A percentile compares a stretch with the other conserved stretches of the same genome.
Evolutionary conservation across 768 basidiomycete genomes (phyloP).

Genomic region (Rhodotorula diobovata): DNA sequence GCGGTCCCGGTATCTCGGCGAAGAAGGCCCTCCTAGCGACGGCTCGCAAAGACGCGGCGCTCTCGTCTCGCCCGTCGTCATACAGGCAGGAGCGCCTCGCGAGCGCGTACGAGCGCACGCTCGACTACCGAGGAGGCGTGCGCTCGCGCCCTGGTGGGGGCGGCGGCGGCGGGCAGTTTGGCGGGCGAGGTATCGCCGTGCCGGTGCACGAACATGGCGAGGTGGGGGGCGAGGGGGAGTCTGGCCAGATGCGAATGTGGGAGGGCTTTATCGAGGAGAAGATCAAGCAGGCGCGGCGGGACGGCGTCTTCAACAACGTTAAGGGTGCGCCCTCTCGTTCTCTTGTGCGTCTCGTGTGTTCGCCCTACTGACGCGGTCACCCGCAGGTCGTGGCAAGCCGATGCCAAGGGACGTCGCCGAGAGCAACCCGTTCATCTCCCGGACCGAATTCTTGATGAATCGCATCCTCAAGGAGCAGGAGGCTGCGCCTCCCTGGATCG

Average conservation of each 20-base stretch:
- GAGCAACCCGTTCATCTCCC: constrained; percentile 61
- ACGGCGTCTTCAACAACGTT: constrained; percentile 67
- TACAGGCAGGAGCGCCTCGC: constrained; percentile 1
- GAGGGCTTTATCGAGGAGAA: constrained; percentile 27
- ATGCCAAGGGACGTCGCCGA: constrained; percentile 53
- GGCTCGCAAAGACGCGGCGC: background rate
- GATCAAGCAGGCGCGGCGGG: constrained; percentile 59
- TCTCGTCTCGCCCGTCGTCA: background rate
- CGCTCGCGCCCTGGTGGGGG: background rate
- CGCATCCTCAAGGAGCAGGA: constrained; percentile 75
- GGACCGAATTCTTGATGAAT: constrained; percentile 77
- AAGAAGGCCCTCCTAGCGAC: background rate
- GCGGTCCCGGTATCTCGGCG: background rate
- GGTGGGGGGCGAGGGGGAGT: background rate
- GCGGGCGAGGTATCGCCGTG: background rate
- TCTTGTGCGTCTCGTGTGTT: too few species aligned
- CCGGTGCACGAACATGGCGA: background rate
- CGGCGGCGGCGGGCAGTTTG: background rate
- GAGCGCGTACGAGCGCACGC: constrained; percentile 19
- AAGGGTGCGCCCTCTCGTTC: constrained; percentile 51
- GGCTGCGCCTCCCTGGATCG: constrained; percentile 81
- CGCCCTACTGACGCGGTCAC: too few species aligned
- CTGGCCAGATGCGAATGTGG: constrained; percentile 8
- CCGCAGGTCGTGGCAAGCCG: constrained; percentile 53
- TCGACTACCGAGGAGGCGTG: constrained; percentile 21